A percentile compares a stretch with the other conserved stretches of the same genome.
Evolutionary conservation across 148 eudicot genomes (phyloP).

Genomic region (Persicaria maculosa): DNA sequence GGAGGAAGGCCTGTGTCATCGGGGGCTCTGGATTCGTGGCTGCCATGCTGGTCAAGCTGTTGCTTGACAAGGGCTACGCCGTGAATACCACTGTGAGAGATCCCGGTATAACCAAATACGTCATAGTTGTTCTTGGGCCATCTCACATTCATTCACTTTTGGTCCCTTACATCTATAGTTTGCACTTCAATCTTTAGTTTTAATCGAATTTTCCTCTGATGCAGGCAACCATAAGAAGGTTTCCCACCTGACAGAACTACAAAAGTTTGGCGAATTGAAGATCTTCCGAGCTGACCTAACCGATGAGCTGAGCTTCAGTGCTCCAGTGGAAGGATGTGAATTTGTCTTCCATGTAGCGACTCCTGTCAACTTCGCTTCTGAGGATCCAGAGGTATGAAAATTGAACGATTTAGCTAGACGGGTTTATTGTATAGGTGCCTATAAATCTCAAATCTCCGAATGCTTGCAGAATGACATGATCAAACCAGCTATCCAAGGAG

Average conservation of each 20-base stretch:
- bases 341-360: slow-evolving; percentile 55
- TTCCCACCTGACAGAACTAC: slow-evolving; percentile 31
- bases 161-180: no score
- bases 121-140: no score
- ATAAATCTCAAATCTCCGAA: not conserved
- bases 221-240: slow-evolving; percentile 44
- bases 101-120: slow-evolving; percentile 29
- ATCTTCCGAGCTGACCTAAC: slow-evolving; percentile 46
- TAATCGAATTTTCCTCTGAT: not conserved
- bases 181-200: no score
- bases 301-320: slow-evolving; percentile 50
- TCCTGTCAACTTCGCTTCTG: slow-evolving; percentile 53
- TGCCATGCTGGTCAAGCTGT: slow-evolving; percentile 35
- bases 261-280: slow-evolving; percentile 34
- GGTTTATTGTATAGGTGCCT: not conserved
- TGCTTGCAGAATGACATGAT: slow-evolving; percentile 67
- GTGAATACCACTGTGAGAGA: slow-evolving; percentile 65
- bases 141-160: no score
- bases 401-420: not conserved
- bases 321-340: slow-evolving; percentile 40
- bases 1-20: slow-evolving; percentile 40
- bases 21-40: slow-evolving; percentile 64
- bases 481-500: slow-evolving; percentile 51
- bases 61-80: slow-evolving; percentile 38
- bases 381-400: slow-evolving; percentile 48